A percentile compares a stretch with the other conserved stretches of the same genome.
Evolutionary conservation across 805 yeast species (phyloP).

Genomic region (Yarrowia sp.): DNA sequence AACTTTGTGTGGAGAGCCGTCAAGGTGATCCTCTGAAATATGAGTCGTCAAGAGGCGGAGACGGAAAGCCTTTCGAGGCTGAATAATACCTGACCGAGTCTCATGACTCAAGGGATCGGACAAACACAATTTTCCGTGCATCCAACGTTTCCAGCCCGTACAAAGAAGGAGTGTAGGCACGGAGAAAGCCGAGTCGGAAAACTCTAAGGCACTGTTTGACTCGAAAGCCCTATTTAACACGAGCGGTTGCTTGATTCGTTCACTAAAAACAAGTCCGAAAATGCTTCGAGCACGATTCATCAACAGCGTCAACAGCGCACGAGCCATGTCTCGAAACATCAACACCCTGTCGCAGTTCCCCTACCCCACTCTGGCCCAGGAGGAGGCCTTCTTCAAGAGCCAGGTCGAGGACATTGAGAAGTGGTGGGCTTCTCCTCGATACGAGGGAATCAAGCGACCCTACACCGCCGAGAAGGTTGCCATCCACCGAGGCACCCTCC

Average conservation of each 20-base stretch:
- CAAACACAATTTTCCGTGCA: slow-evolving; percentile 3
- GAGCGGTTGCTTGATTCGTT: slow-evolving; percentile 25
- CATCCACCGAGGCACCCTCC: slow-evolving; percentile 59
- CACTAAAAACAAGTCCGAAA: background rate
- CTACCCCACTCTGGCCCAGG: slow-evolving; percentile 50
- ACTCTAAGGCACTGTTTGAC: slow-evolving; percentile 18
- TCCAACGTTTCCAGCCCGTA: background rate
- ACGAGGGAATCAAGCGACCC: slow-evolving; percentile 57
- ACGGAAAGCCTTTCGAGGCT: background rate
- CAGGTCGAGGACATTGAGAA: slow-evolving; percentile 53
- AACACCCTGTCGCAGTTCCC: slow-evolving; percentile 50
- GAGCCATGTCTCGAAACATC: slow-evolving; percentile 37
- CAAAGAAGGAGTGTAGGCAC: background rate
- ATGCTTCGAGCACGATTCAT: slow-evolving; percentile 37
- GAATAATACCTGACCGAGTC: background rate
- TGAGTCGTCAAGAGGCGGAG: background rate
- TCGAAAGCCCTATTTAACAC: slow-evolving; percentile 32
- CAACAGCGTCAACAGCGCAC: slow-evolving; percentile 32
- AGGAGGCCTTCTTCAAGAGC: slow-evolving; percentile 47
- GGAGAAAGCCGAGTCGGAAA: slow-evolving; percentile 37
- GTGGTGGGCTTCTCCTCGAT: slow-evolving; percentile 63
- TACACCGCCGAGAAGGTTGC: slow-evolving; percentile 63
- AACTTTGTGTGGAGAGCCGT: slow-evolving; percentile 30
- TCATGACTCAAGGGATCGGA: slow-evolving; percentile 9
- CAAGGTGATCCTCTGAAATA: background rate